These are phyloP conservation scores for Ogataea paradorogensis DNA, from an alignment of 805 yeast genomes.

Conservation along the genomic window DNA sequence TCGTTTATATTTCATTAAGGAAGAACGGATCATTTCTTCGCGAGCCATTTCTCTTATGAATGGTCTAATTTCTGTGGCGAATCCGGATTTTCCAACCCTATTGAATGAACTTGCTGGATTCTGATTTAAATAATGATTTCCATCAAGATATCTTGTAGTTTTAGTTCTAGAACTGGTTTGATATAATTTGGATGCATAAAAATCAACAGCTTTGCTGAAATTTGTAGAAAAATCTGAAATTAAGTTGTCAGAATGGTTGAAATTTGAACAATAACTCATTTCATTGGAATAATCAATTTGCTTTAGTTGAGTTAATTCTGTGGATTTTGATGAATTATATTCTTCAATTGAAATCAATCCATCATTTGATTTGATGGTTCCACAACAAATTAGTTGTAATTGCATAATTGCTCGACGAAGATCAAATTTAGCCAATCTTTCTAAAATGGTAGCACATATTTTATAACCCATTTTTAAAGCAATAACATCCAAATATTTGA, in stretches of 20 bases:
- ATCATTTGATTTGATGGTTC: constrained; percentile 10
- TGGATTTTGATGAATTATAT: not conserved
- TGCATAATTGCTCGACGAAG: constrained; percentile 30
- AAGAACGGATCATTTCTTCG: constrained; percentile 19
- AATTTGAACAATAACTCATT: constrained; percentile 1
- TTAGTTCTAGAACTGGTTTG: constrained; percentile 26
- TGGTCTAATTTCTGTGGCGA: constrained; percentile 27
- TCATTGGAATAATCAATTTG: constrained; percentile 3
- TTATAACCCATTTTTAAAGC: constrained; percentile 27
- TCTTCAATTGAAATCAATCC: constrained; percentile 16
- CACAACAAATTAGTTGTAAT: constrained; percentile 28
- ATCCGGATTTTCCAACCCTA: constrained; percentile 11
- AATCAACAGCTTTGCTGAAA: constrained; percentile 15
- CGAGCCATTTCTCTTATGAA: constrained; percentile 31
- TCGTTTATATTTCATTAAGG: constrained; percentile 6
- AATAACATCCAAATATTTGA: constrained; percentile 28
- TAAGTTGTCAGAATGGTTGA: not conserved
- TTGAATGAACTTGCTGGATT: constrained; percentile 25
- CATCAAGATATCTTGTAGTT: constrained; percentile 17
- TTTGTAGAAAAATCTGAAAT: not conserved
- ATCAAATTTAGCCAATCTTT: constrained; percentile 17
- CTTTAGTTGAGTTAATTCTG: not conserved
- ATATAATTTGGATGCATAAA: constrained; percentile 27
- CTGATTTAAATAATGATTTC: constrained; percentile 20
- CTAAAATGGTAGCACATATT: constrained; percentile 22